Evolutionary conservation across 352 stramenopile genomes (phyloP).

Genomic region (Phytopythium litorale): DNA sequence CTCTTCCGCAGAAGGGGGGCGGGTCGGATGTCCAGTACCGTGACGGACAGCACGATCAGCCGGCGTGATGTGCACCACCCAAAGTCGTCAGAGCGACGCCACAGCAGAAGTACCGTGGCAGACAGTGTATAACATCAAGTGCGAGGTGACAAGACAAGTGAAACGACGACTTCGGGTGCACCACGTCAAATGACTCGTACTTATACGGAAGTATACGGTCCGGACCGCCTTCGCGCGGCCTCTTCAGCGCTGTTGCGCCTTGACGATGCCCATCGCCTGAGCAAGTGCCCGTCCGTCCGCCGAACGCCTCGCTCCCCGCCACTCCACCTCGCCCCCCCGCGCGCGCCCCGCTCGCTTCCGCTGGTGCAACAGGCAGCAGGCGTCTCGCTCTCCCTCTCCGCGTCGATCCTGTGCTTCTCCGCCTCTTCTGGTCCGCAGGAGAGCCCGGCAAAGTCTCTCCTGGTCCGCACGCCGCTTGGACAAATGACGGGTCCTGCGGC

Average conservation of each 20-base stretch:
- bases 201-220: no score
- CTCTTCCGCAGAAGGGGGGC: neutral
- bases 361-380: neutral
- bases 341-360: neutral
- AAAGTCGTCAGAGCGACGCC: no score
- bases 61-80: no score
- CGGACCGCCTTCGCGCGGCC: no score
- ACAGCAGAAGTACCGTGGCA: no score
- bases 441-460: neutral
- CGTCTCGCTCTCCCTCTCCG: neutral
- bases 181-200: no score
- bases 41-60: neutral
- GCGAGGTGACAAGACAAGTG: no score
- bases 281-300: neutral
- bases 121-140: no score
- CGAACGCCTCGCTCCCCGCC: neutral
- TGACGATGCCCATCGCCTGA: conserved; percentile 3
- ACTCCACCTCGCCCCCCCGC: neutral
- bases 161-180: no score
- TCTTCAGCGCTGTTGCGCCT: neutral
- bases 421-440: neutral
- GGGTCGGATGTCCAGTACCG: neutral
- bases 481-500: neutral
- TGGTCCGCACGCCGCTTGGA: neutral
- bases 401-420: neutral